Conservation (phyloP, 345 rosid genomes). For the Citrus sp. region DNA sequence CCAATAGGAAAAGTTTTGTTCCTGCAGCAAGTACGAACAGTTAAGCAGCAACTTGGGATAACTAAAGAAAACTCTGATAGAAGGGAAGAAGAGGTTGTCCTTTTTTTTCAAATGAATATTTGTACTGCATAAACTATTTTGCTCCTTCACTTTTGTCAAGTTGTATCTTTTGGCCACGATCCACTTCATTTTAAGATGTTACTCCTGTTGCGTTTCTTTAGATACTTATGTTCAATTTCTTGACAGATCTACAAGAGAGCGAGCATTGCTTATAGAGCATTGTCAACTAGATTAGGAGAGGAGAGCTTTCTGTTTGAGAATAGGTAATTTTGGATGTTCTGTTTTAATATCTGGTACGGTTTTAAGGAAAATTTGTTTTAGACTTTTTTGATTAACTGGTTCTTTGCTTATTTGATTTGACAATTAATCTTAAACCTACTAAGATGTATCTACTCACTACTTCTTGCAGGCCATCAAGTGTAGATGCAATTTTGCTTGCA, state of each 20-base stretch:
- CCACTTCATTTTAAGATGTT: neutral
- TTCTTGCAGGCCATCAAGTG: constrained; percentile 73
- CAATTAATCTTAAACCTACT: neutral
- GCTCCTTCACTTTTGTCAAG: neutral
- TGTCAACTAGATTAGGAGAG: constrained; percentile 79
- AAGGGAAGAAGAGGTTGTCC: constrained; percentile 68
- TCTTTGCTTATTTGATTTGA: neutral
- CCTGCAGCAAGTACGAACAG: constrained; percentile 47
- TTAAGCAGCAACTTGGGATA: constrained; percentile 76
- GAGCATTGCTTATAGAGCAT: constrained; percentile 63
- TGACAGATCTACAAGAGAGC: constrained; percentile 78
- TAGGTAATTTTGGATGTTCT: constrained; percentile 41
- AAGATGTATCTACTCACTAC: neutral
- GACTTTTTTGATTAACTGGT: neutral
- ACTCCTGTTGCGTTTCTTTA: neutral
- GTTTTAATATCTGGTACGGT: neutral
- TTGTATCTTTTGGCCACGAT: neutral
- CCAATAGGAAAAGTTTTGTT: constrained; percentile 66
- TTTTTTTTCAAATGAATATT: constrained; percentile 9
- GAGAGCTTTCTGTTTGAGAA: constrained; percentile 65
- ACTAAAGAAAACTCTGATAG: constrained; percentile 60
- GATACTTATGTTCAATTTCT: neutral
- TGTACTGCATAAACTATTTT: neutral
- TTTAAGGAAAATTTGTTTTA: neutral
- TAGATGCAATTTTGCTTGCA: constrained; percentile 74